These are phyloP conservation scores for Uronychia binucleata DNA, from an alignment of 73 alveolate species.

Conservation along the genomic window DNA sequence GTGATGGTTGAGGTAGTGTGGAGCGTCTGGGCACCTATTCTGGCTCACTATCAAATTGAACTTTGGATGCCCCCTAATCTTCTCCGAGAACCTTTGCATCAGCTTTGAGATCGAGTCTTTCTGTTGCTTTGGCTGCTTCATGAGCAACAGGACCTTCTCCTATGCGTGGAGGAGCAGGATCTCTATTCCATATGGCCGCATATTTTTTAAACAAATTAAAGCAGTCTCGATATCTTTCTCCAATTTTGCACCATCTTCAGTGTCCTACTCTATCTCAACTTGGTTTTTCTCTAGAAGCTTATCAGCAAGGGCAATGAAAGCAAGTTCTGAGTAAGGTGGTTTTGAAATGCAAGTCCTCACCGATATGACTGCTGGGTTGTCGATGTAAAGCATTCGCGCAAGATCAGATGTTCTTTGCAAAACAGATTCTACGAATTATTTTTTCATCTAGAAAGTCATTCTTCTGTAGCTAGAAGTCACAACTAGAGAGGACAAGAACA, in stretches of 20 bases:
- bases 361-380: background rate
- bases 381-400: background rate
- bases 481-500: background rate
- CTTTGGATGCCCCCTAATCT: no score
- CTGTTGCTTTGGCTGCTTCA: no score
- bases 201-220: background rate
- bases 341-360: background rate
- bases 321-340: background rate
- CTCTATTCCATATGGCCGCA: background rate
- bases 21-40: no score
- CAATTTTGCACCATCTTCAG: background rate
- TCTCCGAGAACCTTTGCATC: no score
- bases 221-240: background rate
- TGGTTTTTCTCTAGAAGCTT: background rate
- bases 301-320: background rate
- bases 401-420: background rate
- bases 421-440: background rate
- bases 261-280: background rate
- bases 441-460: background rate
- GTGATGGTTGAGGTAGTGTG: no score
- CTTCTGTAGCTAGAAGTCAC: background rate
- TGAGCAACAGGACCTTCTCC: no score
- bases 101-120: no score
- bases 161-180: background rate
- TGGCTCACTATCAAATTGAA: no score